These are phyloP conservation scores for Solanum rostratum DNA, from an alignment of 257 asterid genomes.

Conservation along the genomic window DNA sequence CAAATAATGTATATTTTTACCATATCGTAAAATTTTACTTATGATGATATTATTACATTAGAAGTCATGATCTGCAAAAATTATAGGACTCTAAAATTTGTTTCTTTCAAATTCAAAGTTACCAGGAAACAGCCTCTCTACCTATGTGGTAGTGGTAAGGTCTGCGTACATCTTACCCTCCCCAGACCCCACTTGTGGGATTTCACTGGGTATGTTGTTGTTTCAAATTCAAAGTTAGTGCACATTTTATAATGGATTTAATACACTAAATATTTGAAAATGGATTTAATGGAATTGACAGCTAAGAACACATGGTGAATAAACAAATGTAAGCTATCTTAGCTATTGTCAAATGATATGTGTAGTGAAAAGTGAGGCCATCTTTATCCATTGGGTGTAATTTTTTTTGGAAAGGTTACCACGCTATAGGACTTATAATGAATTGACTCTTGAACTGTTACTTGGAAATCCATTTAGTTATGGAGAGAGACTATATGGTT, in stretches of 20 bases:
- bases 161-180: too few relatives aligned
- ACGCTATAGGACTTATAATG: not conserved
- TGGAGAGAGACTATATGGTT: not conserved
- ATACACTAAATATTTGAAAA: not conserved
- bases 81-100: not conserved
- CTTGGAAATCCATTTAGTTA: not conserved
- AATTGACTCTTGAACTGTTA: not conserved
- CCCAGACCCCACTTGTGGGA: too few relatives aligned
- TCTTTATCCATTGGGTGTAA: not conserved
- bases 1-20: too few relatives aligned
- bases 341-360: not conserved
- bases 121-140: too few relatives aligned
- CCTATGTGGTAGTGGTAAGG: too few relatives aligned
- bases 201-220: too few relatives aligned
- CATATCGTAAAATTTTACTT: too few relatives aligned
- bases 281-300: not conserved
- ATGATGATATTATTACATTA: too few relatives aligned
- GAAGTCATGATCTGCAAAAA: too few relatives aligned
- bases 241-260: not conserved
- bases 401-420: not conserved
- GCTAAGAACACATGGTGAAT: not conserved
- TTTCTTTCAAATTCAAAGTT: not conserved
- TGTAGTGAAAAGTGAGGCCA: not conserved
- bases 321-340: not conserved
- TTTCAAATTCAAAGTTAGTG: not conserved